phyloP scores from a whole-genome alignment of 805 yeast species.

The Metschnikowia continentalis region DNA sequence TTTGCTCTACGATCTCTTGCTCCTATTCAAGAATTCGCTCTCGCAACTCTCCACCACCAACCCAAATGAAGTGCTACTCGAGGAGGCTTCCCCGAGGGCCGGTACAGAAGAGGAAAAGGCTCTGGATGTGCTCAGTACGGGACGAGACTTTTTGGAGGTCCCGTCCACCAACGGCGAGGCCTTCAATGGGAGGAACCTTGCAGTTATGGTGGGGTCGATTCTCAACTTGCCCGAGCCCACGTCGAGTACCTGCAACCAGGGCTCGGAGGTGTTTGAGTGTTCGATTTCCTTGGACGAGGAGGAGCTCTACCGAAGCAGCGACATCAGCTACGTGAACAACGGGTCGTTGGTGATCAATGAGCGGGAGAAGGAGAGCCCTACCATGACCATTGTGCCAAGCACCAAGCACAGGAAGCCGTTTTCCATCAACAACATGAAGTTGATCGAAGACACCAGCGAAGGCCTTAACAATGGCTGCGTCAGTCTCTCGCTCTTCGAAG shows the following conservation, averaged over 20 bases:
- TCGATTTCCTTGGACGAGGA: conserved; percentile 24
- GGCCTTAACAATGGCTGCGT: conserved; percentile 42
- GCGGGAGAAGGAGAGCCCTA: conserved; percentile 11
- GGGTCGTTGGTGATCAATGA: conserved; percentile 20
- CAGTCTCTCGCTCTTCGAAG: conserved; percentile 38
- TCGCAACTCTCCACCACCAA: conserved; percentile 14
- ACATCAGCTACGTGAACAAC: conserved; percentile 29
- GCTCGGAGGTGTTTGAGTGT: conserved; percentile 9
- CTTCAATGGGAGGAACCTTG: neutral
- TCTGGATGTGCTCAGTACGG: neutral
- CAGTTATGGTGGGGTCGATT: conserved; percentile 14
- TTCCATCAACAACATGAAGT: conserved; percentile 32
- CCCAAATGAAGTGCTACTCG: conserved; percentile 9
- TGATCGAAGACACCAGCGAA: conserved; percentile 33
- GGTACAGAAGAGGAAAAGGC: neutral
- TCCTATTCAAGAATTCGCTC: conserved; percentile 46
- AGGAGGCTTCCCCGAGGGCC: neutral
- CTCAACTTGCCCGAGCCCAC: conserved; percentile 31
- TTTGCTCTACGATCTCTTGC: conserved; percentile 54
- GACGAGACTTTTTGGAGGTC: neutral
- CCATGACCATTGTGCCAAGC: conserved; percentile 11
- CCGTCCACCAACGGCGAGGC: conserved; percentile 1
- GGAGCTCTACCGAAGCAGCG: conserved; percentile 31
- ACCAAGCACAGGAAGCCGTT: conserved; percentile 17
- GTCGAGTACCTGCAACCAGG: conserved; percentile 19